Evolutionary conservation across 2,329 filamentous ascomycete genomes (phyloP).

Genomic region (Calcarisporium arbuscula): DNA sequence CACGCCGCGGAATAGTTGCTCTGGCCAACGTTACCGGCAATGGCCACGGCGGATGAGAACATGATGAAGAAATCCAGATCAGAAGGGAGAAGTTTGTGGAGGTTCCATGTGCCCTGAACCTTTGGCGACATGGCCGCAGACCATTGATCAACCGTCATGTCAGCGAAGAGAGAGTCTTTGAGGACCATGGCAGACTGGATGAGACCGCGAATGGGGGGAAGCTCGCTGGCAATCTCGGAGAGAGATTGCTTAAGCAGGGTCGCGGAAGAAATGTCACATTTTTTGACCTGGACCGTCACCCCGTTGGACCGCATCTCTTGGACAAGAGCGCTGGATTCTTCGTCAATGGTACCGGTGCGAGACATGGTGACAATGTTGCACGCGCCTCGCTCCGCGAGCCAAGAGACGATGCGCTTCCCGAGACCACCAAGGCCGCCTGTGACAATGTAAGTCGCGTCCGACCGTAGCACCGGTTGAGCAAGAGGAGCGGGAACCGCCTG

Average conservation of each 20-base stretch:
- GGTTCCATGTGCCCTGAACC: slow-evolving; percentile 27
- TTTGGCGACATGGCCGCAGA: slow-evolving; percentile 20
- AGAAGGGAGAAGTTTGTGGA: slow-evolving; percentile 17
- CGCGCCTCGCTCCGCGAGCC: slow-evolving; percentile 18
- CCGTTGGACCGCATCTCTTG: slow-evolving; percentile 27
- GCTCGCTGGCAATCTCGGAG: slow-evolving; percentile 1
- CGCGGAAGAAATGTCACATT: slow-evolving; percentile 37
- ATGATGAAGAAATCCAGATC: slow-evolving; percentile 23
- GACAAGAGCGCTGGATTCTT: slow-evolving; percentile 17
- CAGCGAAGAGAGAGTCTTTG: slow-evolving; percentile 19
- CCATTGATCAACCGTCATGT: slow-evolving; percentile 29
- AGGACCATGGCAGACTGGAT: slow-evolving; percentile 35
- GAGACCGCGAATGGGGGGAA: slow-evolving; percentile 30
- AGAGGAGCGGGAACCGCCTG: slow-evolving; percentile 8
- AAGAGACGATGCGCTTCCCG: slow-evolving; percentile 14
- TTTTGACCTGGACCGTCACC: slow-evolving; percentile 32
- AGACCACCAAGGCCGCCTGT: slow-evolving; percentile 23
- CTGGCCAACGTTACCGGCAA: slow-evolving; percentile 19
- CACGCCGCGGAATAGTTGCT: slow-evolving; percentile 29
- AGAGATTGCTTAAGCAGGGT: slow-evolving; percentile 12
- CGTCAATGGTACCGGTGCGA: slow-evolving; percentile 7
- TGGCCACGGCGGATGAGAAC: slow-evolving; percentile 19
- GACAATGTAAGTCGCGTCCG: slow-evolving; percentile 20
- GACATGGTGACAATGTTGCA: slow-evolving; percentile 20
- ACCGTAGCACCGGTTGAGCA: slow-evolving; percentile 10